These are phyloP conservation scores for Paraphaeosphaeria sporulosa DNA, from an alignment of 2,329 filamentous ascomycete species.

Conservation along the genomic window DNA sequence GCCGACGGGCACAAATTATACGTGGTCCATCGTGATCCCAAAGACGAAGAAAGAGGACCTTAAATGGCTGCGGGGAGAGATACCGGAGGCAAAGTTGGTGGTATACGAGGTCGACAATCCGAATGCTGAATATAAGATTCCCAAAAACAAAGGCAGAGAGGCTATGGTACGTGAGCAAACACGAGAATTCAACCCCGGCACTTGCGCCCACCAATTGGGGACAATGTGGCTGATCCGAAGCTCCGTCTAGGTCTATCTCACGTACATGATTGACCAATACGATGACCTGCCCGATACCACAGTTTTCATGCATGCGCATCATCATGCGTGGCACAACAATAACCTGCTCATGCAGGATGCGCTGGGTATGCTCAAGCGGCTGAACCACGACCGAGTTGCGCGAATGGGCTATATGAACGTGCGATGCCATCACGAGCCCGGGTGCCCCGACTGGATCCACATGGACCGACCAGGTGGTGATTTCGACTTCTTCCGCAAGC, in stretches of 20 bases:
- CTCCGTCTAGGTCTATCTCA: conserved; percentile 57
- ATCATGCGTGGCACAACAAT: conserved; percentile 67
- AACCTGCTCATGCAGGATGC: conserved; percentile 60
- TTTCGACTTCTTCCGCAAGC: conserved; percentile 49
- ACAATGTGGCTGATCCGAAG: conserved; percentile 15
- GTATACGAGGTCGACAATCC: conserved; percentile 64
- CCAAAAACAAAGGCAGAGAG: conserved; percentile 68
- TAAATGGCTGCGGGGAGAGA: conserved; percentile 45
- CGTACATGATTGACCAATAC: conserved; percentile 70
- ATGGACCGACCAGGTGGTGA: conserved; percentile 50
- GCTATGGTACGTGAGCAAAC: conserved; percentile 55
- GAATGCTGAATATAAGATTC: conserved; percentile 57
- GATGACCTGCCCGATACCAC: conserved; percentile 64
- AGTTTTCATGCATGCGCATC: conserved; percentile 66
- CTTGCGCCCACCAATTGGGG: not conserved
- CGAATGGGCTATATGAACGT: conserved; percentile 67
- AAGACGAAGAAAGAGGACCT: conserved; percentile 50
- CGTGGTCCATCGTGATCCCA: conserved; percentile 44
- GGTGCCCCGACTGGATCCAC: conserved; percentile 67
- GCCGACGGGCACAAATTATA: conserved; percentile 46
- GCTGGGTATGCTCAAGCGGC: conserved; percentile 57
- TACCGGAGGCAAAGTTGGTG: conserved; percentile 47
- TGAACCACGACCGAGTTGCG: conserved; percentile 61
- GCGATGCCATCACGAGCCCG: conserved; percentile 65
- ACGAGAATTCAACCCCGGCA: not conserved